Evolutionary conservation across 23 red algal species (phyloP).

Genomic region (Pyropia haitanensis): DNA sequence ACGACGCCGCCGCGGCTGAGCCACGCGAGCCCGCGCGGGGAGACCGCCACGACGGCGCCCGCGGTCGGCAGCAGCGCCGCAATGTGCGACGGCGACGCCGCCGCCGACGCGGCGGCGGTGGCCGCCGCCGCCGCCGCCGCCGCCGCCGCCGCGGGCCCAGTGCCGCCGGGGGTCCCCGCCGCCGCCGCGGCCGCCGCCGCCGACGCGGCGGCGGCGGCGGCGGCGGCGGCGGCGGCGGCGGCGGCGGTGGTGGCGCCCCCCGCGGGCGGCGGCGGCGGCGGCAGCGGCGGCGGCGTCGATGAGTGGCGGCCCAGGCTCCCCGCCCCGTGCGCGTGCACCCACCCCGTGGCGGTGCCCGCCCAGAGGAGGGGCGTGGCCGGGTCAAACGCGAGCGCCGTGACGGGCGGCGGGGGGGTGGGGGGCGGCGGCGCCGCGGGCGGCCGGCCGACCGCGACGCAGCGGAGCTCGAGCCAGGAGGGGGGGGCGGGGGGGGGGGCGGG

Average conservation of each 20-base stretch:
- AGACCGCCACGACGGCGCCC: slow-evolving; percentile 23
- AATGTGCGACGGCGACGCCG: slow-evolving; percentile 25
- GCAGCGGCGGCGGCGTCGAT: slow-evolving; percentile 25
- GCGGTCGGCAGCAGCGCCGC: slow-evolving; percentile 17
- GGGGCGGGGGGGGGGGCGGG: too few species aligned
- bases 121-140: neutral
- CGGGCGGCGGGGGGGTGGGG: too few species aligned
- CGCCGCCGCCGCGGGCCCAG: slow-evolving; percentile 8
- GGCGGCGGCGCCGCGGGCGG: too few species aligned
- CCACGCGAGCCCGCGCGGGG: slow-evolving; percentile 24
- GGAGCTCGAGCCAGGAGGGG: too few species aligned
- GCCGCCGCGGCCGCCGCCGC: slow-evolving; percentile 12
- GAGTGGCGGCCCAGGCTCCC: slow-evolving; percentile 31
- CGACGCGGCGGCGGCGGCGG: slow-evolving; percentile 21
- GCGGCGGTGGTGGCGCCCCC: slow-evolving; percentile 8
- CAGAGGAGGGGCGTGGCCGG: slow-evolving; percentile 40
- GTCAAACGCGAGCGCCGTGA: slow-evolving; percentile 38
- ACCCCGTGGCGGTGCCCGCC: slow-evolving; percentile 39
- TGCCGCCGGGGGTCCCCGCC: slow-evolving; percentile 22
- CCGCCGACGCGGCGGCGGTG: neutral
- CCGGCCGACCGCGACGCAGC: too few species aligned
- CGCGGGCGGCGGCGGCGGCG: slow-evolving; percentile 1
- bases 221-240: slow-evolving; percentile 12
- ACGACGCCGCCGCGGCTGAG: slow-evolving; percentile 33
- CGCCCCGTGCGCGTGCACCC: slow-evolving; percentile 45